Conservation (phyloP, 1,139 yeast genomes). For the Blastobotrys petasosporus region DNA sequence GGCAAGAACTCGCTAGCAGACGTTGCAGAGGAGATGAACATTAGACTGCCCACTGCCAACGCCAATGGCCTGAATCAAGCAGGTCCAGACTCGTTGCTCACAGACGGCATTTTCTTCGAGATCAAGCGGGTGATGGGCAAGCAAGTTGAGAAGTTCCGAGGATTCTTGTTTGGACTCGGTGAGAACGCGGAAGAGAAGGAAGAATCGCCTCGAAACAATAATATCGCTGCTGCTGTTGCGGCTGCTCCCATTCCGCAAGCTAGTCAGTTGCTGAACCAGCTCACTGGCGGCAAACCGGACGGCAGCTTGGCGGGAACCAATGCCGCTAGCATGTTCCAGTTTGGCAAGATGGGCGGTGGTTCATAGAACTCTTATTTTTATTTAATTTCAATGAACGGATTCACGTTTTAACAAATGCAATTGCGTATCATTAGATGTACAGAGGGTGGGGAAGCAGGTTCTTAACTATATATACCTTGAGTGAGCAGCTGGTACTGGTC, state of each 20-base stretch:
- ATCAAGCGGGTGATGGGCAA: conserved; percentile 38
- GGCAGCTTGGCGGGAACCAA: conserved; percentile 11
- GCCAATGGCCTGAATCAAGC: conserved; percentile 39
- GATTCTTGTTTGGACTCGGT: conserved; percentile 36
- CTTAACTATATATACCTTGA: conserved; percentile 75
- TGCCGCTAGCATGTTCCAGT: conserved; percentile 31
- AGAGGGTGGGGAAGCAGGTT: too few relatives aligned
- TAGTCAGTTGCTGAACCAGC: neutral
- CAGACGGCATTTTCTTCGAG: conserved; percentile 48
- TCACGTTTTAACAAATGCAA: neutral
- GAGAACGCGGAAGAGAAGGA: conserved; percentile 16
- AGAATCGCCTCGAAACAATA: neutral
- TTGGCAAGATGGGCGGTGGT: conserved; percentile 32
- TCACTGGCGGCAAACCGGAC: neutral
- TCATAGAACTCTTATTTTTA: conserved; percentile 2
- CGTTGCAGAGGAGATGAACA: conserved; percentile 46
- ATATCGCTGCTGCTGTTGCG: neutral
- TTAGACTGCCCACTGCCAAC: conserved; percentile 28
- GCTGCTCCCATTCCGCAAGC: conserved; percentile 1
- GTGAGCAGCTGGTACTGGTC: conserved; percentile 92
- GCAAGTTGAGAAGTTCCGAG: conserved; percentile 27
- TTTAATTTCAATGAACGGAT: conserved; percentile 1
- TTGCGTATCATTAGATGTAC: too few relatives aligned
- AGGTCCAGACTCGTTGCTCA: conserved; percentile 48
- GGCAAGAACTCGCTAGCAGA: conserved; percentile 36